Base-by-base conservation (phyloP, 176 grass and related monocot species). In the Lolium rigidum region DNA sequence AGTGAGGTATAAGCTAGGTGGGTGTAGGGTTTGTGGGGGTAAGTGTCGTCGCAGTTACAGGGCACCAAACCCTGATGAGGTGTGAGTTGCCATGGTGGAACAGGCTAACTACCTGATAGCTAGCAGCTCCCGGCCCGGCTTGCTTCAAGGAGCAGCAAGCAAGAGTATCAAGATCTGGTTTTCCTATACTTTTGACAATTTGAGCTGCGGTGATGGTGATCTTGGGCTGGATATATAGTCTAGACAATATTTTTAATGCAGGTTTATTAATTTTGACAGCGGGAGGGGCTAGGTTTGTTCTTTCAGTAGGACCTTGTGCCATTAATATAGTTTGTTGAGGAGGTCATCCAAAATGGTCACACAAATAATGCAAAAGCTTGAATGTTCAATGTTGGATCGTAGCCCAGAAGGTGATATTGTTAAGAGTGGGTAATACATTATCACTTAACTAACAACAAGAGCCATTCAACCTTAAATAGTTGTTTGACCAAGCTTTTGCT, bases 21-120 rank as follows among this genome's bases (percentile, higher is more conserved):
- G 83, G 72, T 77, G 58, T 37, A 65, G 82, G 71, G 82, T 84
- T 47, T 73, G 68, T 83, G 88, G 89, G 89, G 82, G 77, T 61
- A 61, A 76, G 62, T 81, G 47, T 25, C 69, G 7, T 70, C 77
- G 80, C 80, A 84, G 80, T 87, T 90, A 85, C 82, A 54, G 86
- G 82, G 78, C 86, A 88, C 82, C 90, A 91, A 88, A 88, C 77
- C 0, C 15, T 6, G 82, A 74, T 64, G 65, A 80, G 85, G 70
- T 86, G 70, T 86, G 88, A 86, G 87, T 61, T 89, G 87, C 87
- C 89, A 48, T 59, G 89, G 84, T 87, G 89, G 81, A 91, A 91
- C 89, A 85, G 80, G 20, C 85, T 80, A 91, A 87, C 73, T 18
- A 76, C 47, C 71, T 25, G 15, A 28, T 64, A 28, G 61, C 21